Conservation (phyloP, 2,329 filamentous ascomycete genomes). For the Aspergillus unguis region DNA sequence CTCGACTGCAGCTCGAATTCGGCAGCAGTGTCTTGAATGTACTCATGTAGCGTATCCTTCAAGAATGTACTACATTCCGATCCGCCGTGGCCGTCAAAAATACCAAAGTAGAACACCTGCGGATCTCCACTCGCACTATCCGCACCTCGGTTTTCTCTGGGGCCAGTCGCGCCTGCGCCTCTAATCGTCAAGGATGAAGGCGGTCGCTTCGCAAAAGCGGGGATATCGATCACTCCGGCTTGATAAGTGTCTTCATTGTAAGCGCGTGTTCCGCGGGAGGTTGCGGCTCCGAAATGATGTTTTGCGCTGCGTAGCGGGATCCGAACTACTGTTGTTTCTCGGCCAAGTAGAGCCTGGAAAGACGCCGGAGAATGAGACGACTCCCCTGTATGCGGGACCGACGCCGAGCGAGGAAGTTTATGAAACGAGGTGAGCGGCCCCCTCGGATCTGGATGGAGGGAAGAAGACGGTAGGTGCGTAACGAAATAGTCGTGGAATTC, state of each 20-base stretch:
- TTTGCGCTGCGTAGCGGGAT: conserved; percentile 92
- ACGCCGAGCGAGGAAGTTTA: conserved; percentile 80
- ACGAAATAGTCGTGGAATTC: conserved; percentile 96
- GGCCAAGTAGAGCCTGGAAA: conserved; percentile 59
- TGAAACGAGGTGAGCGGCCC: conserved; percentile 65
- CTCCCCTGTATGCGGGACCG: conserved; percentile 67
- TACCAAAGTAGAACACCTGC: conserved; percentile 94
- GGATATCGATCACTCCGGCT: conserved; percentile 88
- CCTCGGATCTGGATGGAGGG: conserved; percentile 80
- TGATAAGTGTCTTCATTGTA: conserved; percentile 95
- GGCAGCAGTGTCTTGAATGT: conserved; percentile 76
- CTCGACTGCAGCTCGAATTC: conserved; percentile 77
- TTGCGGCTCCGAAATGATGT: conserved; percentile 84
- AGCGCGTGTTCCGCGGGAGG: conserved; percentile 74
- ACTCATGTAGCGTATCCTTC: conserved; percentile 77
- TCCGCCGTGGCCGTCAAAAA: conserved; percentile 95
- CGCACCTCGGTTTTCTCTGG: conserved; percentile 59
- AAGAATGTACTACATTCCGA: conserved; percentile 84
- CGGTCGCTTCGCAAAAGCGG: conserved; percentile 81
- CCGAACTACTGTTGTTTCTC: conserved; percentile 88
- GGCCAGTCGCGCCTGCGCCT: conserved; percentile 20
- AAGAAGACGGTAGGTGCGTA: conserved; percentile 89
- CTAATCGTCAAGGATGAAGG: conserved; percentile 60
- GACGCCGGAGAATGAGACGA: conserved; percentile 52
- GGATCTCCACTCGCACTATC: conserved; percentile 82